Evolutionary conservation across 805 yeast genomes (phyloP).

Genomic region (Schwanniomyces pseudopolymorphus): DNA sequence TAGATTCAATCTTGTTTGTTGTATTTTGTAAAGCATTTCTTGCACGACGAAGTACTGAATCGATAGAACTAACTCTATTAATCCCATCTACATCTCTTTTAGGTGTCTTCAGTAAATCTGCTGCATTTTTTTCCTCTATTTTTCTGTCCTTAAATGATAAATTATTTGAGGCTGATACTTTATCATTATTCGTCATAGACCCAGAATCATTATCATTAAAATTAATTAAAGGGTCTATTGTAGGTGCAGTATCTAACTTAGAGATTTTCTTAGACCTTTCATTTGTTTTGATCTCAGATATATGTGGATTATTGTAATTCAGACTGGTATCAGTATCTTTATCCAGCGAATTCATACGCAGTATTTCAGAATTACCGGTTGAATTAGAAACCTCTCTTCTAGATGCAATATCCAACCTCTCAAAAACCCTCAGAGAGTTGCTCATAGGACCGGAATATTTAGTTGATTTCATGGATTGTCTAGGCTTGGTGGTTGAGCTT

Average conservation of each 20-base stretch:
- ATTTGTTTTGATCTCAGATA: background rate
- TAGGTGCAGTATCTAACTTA: background rate
- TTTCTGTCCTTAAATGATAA: background rate
- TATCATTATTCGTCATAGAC: background rate
- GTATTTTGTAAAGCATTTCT: conserved; percentile 8
- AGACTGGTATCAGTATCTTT: background rate
- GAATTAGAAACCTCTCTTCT: conserved; percentile 4
- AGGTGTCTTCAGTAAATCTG: background rate
- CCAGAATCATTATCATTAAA: background rate
- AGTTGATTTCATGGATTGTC: background rate
- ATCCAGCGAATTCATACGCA: background rate
- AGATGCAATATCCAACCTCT: conserved; percentile 12
- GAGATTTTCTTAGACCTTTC: background rate
- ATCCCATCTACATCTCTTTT: background rate
- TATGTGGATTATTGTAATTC: background rate
- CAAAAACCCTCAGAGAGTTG: conserved; percentile 18
- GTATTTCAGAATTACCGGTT: background rate
- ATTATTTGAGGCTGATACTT: background rate
- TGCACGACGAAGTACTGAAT: conserved; percentile 11
- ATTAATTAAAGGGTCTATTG: background rate
- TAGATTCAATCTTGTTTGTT: background rate
- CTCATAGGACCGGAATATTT: conserved; percentile 2
- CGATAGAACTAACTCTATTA: background rate
- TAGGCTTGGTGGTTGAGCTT: conserved; percentile 12
- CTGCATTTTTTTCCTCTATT: background rate